Base-by-base conservation (phyloP, 257 asterid genomes). In the Solanum microdontum region DNA sequence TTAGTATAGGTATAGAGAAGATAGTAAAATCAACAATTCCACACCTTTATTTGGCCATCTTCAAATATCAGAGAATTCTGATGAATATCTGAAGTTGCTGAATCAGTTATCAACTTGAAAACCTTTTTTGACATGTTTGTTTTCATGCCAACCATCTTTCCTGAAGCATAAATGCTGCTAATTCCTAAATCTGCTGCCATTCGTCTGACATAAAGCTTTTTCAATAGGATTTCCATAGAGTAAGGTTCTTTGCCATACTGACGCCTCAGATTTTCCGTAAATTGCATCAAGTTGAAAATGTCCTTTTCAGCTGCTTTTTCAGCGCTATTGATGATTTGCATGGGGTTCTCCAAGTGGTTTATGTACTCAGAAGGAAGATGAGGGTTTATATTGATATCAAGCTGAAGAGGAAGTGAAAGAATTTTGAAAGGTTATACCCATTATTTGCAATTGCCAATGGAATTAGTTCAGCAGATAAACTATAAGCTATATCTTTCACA, bases 111-210 rank as follows among this genome's bases (percentile, higher is more conserved):
- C 91, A 96, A 93, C 93, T 92, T 92, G 95, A 96, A 96, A 87
- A 96, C 98, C 89, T 89, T 93, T 90, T 91, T 92, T 68, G 91
- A 95, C 96, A 96, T 95, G 91, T 92, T 94, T 62, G 99, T 93
- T 92, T 93, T 94, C 98, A 96, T 94, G 90, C 90, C 92, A 89
- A 96, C 97, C 90, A 90, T 89, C 94, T 95, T 96, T 86, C 98
- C 98, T 14, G 95, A 93, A 84, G 95, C 92, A 87, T 89, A 92
- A 87, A 96, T 93, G 86, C 91, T 91, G 77, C 89, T 90, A 87
- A 96, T 96, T 86, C 99, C 99, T 89, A 96, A 87, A 91, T 96
- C 99, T 58, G 98, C 98, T 70, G 98, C 94, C 99, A 96, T 96
- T 92, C 99, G 93, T 93, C 92, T 95, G 80, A 95, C 98, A 80